A percentile compares a stretch with the other conserved stretches of the same genome.
phyloP scores from a whole-genome alignment of 1,284 basidiomycete genomes.

The Agroathelia rolfsii region DNA sequence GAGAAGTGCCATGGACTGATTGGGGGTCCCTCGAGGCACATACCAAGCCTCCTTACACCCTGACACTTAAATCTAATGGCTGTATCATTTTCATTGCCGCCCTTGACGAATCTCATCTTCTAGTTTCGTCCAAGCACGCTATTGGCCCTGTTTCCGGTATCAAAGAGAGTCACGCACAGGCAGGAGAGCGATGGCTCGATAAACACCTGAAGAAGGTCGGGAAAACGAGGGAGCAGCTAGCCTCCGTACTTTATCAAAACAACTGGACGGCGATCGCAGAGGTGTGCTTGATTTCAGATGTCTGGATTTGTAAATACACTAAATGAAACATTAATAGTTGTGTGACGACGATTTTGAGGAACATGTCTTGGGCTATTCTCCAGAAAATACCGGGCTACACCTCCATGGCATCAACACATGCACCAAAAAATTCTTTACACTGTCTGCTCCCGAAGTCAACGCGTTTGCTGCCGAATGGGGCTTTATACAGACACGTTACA shows the following conservation, averaged over 20 bases:
- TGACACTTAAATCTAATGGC: constrained; percentile 95
- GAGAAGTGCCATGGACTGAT: constrained; percentile 93
- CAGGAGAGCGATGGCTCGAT: constrained; percentile 77
- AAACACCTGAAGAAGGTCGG: constrained; percentile 59
- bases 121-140: constrained; percentile 91
- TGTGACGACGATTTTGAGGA: constrained; percentile 98
- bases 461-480: constrained; percentile 86
- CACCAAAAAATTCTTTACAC: constrained; percentile 65
- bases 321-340: constrained; percentile 57
- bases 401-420: constrained; percentile 87
- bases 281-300: constrained; percentile 37
- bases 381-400: constrained; percentile 83
- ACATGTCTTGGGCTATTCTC: constrained; percentile 82
- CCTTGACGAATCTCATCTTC: constrained; percentile 61
- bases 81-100: constrained; percentile 97
- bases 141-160: constrained; percentile 44
- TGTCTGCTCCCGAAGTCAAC: constrained; percentile 59
- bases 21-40: constrained; percentile 70
- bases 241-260: constrained; percentile 66
- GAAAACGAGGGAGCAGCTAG: constrained; percentile 69
- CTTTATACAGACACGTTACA: constrained; percentile 74
- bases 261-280: constrained; percentile 90
- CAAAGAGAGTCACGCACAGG: constrained; percentile 59
- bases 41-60: constrained; percentile 74
- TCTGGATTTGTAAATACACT: too few relatives aligned